Evolutionary conservation across 768 basidiomycete genomes (phyloP), one percentile per base, ranked within the genome.

Genomic region (Lyophyllum decastes): DNA sequence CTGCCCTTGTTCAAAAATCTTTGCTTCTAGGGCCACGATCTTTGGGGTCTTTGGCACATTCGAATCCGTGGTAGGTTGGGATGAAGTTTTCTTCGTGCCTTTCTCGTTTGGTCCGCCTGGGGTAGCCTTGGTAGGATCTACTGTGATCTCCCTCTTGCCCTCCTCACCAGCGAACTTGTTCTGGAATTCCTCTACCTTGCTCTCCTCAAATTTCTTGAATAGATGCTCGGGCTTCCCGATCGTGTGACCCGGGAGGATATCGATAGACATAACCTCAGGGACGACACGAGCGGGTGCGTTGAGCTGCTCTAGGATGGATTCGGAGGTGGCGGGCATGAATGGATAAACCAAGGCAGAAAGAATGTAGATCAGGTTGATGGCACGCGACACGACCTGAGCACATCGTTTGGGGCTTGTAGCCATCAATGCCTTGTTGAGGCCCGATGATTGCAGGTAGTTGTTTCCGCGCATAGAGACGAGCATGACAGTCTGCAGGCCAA

Each of bases 191-290:
- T 94, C 89, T 24, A 87, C 88, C 88, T 88, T 89, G 68, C 84
- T 88, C 66, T 96, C 92, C 58, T 97, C 94, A 59, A 99, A 97
- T 71, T 86, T 89, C 75, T 89, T 92, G 79, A 99, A 99, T 60
- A 99, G 74, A 73, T 98, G 90, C 46, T 84, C 92, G 4, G 97
- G 92, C 58, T 82, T 85, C 48, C 93, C 92, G 54, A 98, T 87
- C 24, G 73, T 78, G 73, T 99, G 96, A 0, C 94, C 94, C 0
- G 85, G 83, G 43, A 98, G 82, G 59, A 99, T 87, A 69, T 98
- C 97, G 63, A 84, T 86, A 5, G 82, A 76, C 62, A 97, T 76
- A 9, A 78, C 78, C 55, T 81, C 81, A 1, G 96, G 92, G 2
- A 96, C 87, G 9, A 82, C 77, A 30, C 96, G 87, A 4, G 89